Conservation (phyloP, 1,284 basidiomycete species). For the Sanghuangporus weigelae region DNA sequence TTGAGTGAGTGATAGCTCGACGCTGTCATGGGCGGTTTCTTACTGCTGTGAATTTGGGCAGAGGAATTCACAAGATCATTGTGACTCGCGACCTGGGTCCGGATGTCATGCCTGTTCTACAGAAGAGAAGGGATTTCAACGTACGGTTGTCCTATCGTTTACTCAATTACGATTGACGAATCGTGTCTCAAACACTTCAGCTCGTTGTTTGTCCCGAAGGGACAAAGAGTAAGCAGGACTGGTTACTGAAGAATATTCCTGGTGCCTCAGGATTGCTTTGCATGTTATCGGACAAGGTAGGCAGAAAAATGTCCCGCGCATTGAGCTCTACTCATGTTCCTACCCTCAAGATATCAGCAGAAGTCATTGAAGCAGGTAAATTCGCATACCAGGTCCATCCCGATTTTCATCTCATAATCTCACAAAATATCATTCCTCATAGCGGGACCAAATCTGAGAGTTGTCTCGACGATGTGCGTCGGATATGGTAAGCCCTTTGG, state of each 20-base stretch:
- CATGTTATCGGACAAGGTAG: constrained; percentile 72
- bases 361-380: constrained; percentile 64
- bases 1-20: constrained; percentile 4
- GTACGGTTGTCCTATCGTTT: constrained; percentile 28
- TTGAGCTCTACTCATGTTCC: no score
- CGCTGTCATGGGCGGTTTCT: background rate
- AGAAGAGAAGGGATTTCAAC: constrained; percentile 45
- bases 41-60: background rate
- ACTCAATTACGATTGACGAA: background rate
- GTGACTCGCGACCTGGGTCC: constrained; percentile 65
- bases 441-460: constrained; percentile 70
- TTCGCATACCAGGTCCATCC: background rate
- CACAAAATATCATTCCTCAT: background rate
- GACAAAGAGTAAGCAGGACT: constrained; percentile 56
- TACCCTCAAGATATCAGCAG: constrained; percentile 47
- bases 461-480: constrained; percentile 90
- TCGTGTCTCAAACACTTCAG: constrained; percentile 28
- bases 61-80: constrained; percentile 45
- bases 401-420: background rate
- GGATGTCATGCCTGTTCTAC: constrained; percentile 63
- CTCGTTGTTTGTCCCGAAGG: constrained; percentile 71
- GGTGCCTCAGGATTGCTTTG: constrained; percentile 65
- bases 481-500: constrained; percentile 66
- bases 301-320: no score
- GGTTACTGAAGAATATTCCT: constrained; percentile 73